Conservation (phyloP, 371 early-diverging fungal genomes). For the Syncephalastrum sp. region DNA sequence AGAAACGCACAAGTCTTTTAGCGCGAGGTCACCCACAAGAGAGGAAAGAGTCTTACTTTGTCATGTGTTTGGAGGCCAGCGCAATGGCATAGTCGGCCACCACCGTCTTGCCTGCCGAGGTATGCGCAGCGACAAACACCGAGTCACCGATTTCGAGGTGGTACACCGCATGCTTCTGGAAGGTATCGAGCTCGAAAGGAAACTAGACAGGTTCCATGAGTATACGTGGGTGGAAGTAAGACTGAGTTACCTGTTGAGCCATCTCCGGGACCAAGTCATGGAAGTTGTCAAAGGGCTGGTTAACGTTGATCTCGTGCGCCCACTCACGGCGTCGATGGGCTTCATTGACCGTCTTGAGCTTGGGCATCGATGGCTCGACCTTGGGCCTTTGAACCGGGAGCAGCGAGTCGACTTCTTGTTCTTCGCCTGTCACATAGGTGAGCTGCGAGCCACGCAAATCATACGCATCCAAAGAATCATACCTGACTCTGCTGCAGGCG, state of each 20-base stretch:
- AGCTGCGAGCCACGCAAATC: too few relatives aligned
- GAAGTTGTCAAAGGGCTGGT: constrained; percentile 82
- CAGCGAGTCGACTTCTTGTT: constrained; percentile 38
- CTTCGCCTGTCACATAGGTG: not conserved
- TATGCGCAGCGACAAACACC: constrained; percentile 99
- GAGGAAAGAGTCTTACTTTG: constrained; percentile 49
- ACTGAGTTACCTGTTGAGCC: constrained; percentile 61
- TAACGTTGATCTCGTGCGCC: constrained; percentile 92
- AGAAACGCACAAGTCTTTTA: not conserved
- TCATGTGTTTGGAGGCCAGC: constrained; percentile 92
- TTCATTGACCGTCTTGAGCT: constrained; percentile 30
- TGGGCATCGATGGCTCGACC: constrained; percentile 9
- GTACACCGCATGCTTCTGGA: constrained; percentile 98
- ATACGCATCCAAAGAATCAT: too few relatives aligned
- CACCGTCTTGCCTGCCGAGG: constrained; percentile 99
- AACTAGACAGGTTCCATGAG: constrained; percentile 46
- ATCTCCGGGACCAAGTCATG: constrained; percentile 80
- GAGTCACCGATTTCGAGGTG: constrained; percentile 93
- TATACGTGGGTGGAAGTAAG: not conserved
- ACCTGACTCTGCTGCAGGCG: not conserved
- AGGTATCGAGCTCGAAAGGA: constrained; percentile 97
- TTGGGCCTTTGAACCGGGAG: constrained; percentile 25
- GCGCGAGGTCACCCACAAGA: not conserved
- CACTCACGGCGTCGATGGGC: constrained; percentile 68
- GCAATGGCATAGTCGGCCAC: constrained; percentile 99